phyloP scores from a whole-genome alignment of 805 yeast genomes.

The Saccharomycopsis olivae region DNA sequence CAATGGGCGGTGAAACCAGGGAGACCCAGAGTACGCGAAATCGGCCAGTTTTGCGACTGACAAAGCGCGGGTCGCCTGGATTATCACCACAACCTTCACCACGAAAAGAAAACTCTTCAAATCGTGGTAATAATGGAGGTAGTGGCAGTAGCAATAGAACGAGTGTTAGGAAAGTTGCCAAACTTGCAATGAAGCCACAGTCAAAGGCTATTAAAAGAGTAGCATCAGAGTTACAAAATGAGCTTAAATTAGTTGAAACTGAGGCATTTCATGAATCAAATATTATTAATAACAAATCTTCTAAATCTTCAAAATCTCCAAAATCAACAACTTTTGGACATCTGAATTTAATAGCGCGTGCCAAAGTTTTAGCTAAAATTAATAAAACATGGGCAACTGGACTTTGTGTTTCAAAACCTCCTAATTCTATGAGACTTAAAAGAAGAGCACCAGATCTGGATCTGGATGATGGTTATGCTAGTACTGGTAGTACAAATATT shows the following conservation, averaged over 20 bases:
- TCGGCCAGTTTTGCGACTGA: too few relatives aligned
- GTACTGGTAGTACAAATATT: background rate
- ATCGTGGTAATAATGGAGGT: background rate
- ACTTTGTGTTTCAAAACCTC: background rate
- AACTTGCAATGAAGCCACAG: slow-evolving; percentile 25
- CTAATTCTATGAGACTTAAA: background rate
- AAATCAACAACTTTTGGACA: slow-evolving; percentile 29
- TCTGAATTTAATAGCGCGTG: slow-evolving; percentile 14
- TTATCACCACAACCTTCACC: background rate
- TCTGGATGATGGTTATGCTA: background rate
- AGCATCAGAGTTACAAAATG: slow-evolving; percentile 26
- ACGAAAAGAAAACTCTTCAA: background rate
- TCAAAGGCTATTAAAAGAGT: slow-evolving; percentile 27
- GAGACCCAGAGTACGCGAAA: too few relatives aligned
- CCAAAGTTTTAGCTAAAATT: background rate
- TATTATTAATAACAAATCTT: slow-evolving; percentile 23
- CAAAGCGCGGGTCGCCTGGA: too few relatives aligned
- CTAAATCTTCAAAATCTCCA: slow-evolving; percentile 19
- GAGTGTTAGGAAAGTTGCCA: slow-evolving; percentile 16
- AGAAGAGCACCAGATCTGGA: background rate
- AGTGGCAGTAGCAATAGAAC: background rate
- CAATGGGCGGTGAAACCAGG: background rate
- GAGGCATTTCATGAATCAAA: slow-evolving; percentile 27
- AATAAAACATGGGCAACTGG: background rate
- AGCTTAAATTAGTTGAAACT: slow-evolving; percentile 27